Evolutionary conservation across 2,329 filamentous ascomycete species (phyloP), one percentile per base, ranked within the genome.

Genomic region (Aureobasidium sp.): DNA sequence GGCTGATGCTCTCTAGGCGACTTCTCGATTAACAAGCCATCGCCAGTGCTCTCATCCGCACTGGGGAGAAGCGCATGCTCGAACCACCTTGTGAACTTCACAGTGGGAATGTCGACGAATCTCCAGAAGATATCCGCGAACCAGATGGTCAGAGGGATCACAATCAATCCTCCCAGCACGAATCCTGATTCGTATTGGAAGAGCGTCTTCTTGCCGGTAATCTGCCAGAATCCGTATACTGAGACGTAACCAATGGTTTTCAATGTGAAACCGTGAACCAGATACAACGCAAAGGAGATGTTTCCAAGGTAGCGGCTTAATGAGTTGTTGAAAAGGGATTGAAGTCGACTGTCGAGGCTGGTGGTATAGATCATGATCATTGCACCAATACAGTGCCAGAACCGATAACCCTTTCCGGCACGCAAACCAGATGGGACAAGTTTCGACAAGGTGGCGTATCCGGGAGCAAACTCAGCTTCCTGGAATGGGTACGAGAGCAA

Each of bases 221-320:
- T 42, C 17, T 60, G 23, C 69, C 78, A 83, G 0, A 74, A 76
- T 71, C 73, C 74, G 49, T 73, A 74, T 69, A 82, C 75, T 50
- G 77, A 74, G 42, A 75, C 73, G 64, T 81, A 83, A 10, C 82
- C 81, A 21, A 79, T 64, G 3, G 77, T 76, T 63, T 83, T 80
- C 66, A 81, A 74, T 1, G 78, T 77, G 2, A 81, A 79, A 2
- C 81, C 81, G 67, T 85, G 82, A 74, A 84, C 79, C 6, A 85
- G 75, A 68, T 85, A 85, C 31, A 85, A 67, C 49, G 81, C 79
- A 66, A 81, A 85, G 47, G 80, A 83, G 64, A 84, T 79, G 67
- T 78, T 79, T 61, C 82, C 82, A 11, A 84, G 71, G 69, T 84
- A 84, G 67, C 83, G 81, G 2, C 81, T 74, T 19, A 75, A 62